Evolutionary conservation across 202 grass and related monocot species (phyloP).

Genomic region (Digitaria exilis): DNA sequence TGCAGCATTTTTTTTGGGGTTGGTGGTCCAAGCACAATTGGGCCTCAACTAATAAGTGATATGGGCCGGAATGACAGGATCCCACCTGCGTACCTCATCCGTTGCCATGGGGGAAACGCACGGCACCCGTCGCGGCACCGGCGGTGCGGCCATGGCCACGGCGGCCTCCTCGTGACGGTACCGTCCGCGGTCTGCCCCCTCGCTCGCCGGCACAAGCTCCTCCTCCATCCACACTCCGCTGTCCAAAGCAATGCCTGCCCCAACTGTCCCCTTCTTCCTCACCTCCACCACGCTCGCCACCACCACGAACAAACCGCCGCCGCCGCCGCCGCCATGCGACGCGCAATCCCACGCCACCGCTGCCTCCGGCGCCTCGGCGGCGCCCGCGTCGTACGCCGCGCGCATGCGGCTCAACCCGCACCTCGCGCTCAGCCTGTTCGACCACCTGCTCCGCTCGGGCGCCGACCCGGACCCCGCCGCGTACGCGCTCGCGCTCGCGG

Average conservation of each 20-base stretch:
- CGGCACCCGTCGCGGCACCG: neutral
- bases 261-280: conserved; percentile 50
- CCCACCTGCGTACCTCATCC: no score
- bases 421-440: conserved; percentile 52
- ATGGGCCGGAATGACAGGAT: conserved; percentile 55
- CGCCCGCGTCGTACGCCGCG: conserved; percentile 39
- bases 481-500: conserved; percentile 57
- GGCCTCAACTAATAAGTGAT: neutral
- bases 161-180: conserved; percentile 40
- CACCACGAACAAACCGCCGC: conserved; percentile 24
- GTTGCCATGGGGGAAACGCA: conserved; percentile 34
- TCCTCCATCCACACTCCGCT: neutral
- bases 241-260: conserved; percentile 19
- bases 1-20: no score
- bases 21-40: no score
- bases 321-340: conserved; percentile 35
- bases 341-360: neutral
- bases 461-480: conserved; percentile 50
- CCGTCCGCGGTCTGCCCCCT: no score
- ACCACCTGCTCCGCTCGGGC: conserved; percentile 49
- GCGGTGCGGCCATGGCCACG: conserved; percentile 8
- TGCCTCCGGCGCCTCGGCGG: conserved; percentile 25
- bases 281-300: conserved; percentile 46
- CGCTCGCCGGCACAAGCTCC: conserved; percentile 24
- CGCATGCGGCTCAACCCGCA: conserved; percentile 48